A percentile compares a stretch with the other conserved stretches of the same genome.
These are phyloP conservation scores for Drechmeria coniospora DNA, from an alignment of 2,329 filamentous ascomycete species.

Conservation along the genomic window DNA sequence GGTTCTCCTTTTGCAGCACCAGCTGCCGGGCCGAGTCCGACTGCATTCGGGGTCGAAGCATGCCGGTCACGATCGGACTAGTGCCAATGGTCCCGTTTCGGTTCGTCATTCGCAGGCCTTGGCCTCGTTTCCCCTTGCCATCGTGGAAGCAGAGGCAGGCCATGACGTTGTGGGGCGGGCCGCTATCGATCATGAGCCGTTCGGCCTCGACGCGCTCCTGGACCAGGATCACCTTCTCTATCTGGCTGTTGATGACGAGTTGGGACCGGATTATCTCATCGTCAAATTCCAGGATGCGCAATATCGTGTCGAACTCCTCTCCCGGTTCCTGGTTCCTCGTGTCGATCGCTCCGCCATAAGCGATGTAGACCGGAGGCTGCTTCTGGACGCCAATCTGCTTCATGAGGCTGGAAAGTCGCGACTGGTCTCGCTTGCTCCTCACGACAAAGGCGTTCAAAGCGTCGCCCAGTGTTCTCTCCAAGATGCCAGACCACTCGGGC, in stretches of 20 bases:
- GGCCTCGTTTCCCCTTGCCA: constrained; percentile 31
- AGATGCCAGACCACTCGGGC: constrained; percentile 66
- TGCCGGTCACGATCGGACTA: constrained; percentile 29
- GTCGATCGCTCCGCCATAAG: constrained; percentile 19
- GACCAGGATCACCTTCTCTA: constrained; percentile 77
- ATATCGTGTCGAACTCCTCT: constrained; percentile 54
- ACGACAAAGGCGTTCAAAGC: constrained; percentile 68
- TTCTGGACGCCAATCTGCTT: constrained; percentile 38
- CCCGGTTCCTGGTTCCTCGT: constrained; percentile 52
- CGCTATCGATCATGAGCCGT: constrained; percentile 48
- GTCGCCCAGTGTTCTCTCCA: constrained; percentile 63
- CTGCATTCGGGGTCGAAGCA: constrained; percentile 55
- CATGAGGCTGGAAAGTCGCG: constrained; percentile 52
- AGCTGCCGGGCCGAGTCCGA: constrained; percentile 59
- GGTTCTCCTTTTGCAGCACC: constrained; percentile 28
- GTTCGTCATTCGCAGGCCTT: constrained; percentile 42
- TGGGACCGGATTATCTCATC: constrained; percentile 64
- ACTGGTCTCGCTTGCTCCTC: constrained; percentile 58
- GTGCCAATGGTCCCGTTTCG: constrained; percentile 25
- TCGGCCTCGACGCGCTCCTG: constrained; percentile 51
- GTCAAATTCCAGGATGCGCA: constrained; percentile 70
- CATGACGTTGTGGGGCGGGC: constrained; percentile 51
- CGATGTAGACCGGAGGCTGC: constrained; percentile 22
- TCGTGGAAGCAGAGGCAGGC: constrained; percentile 58
- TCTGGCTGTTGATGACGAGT: constrained; percentile 64